phyloP scores from a whole-genome alignment of 1,284 basidiomycete species.

The Spongispora temasekensis region DNA sequence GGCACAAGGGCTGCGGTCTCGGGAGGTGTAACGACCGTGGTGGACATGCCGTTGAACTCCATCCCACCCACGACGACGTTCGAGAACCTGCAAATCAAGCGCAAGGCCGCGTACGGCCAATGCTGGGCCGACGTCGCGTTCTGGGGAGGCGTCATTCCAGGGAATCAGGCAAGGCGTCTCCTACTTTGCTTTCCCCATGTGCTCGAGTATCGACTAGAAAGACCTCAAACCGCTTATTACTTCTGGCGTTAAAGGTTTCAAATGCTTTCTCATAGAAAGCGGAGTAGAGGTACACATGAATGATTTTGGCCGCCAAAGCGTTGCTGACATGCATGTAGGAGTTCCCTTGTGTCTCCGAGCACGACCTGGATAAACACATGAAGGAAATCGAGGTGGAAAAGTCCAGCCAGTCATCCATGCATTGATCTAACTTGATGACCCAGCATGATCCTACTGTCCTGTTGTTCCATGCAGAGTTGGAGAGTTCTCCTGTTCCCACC shows the following conservation, averaged over 20 bases:
- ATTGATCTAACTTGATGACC: conserved; percentile 11
- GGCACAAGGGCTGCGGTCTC: conserved; percentile 87
- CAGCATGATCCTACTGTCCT: conserved; percentile 71
- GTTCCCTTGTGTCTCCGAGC: conserved; percentile 81
- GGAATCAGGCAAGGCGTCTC: conserved; percentile 63
- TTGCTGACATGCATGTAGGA: conserved; percentile 53
- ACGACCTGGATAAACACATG: conserved; percentile 75
- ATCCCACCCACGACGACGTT: conserved; percentile 92
- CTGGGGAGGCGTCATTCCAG: conserved; percentile 93
- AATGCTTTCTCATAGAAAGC: conserved; percentile 93
- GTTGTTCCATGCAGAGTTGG: conserved; percentile 91
- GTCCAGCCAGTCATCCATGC: neutral
- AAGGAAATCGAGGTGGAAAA: conserved; percentile 62
- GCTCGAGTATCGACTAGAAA: conserved; percentile 33
- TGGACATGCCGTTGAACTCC: conserved; percentile 96
- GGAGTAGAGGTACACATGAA: conserved; percentile 77
- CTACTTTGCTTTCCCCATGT: neutral
- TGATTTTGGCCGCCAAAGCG: conserved; percentile 1
- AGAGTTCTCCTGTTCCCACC: conserved; percentile 26
- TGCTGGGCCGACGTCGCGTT: conserved; percentile 88
- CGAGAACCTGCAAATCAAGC: conserved; percentile 70
- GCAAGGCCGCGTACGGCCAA: conserved; percentile 67
- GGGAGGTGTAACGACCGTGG: conserved; percentile 88
- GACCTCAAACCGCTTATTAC: conserved; percentile 70
- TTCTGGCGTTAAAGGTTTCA: conserved; percentile 89